These are phyloP conservation scores for Pneumocystis canis DNA, from an alignment of 1,139 yeast genomes.

Conservation along the genomic window DNA sequence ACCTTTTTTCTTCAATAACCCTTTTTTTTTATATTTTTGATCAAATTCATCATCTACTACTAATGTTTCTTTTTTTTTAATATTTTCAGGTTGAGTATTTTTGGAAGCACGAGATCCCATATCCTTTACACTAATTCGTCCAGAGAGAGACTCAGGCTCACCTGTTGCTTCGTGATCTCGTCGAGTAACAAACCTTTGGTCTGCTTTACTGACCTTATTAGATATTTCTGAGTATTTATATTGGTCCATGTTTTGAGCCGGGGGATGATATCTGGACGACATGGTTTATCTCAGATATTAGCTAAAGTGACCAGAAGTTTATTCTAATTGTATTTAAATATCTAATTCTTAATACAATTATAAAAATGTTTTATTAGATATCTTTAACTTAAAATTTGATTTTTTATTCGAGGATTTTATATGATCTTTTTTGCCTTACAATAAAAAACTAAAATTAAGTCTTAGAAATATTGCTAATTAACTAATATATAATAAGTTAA, in stretches of 20 bases:
- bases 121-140: slow-evolving; percentile 47
- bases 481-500: not conserved
- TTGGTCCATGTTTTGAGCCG: slow-evolving; percentile 1
- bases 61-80: slow-evolving; percentile 7
- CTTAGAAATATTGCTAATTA: not conserved
- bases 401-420: not conserved
- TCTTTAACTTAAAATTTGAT: not conserved
- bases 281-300: not conserved
- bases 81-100: slow-evolving; percentile 8
- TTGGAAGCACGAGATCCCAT: slow-evolving; percentile 44
- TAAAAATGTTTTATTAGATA: not conserved
- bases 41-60: slow-evolving; percentile 2
- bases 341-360: not conserved
- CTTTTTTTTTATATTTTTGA: slow-evolving; percentile 13
- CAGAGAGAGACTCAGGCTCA: slow-evolving; percentile 57
- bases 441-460: not conserved
- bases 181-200: slow-evolving; percentile 34
- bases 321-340: not conserved
- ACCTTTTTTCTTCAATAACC: slow-evolving; percentile 4
- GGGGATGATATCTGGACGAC: not conserved
- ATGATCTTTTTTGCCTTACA: not conserved
- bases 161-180: slow-evolving; percentile 38
- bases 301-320: not conserved
- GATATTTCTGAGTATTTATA: slow-evolving; percentile 39
- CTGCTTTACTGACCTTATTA: slow-evolving; percentile 53